Conservation (phyloP, 805 yeast species). For the Myxozyma melibiosi region DNA sequence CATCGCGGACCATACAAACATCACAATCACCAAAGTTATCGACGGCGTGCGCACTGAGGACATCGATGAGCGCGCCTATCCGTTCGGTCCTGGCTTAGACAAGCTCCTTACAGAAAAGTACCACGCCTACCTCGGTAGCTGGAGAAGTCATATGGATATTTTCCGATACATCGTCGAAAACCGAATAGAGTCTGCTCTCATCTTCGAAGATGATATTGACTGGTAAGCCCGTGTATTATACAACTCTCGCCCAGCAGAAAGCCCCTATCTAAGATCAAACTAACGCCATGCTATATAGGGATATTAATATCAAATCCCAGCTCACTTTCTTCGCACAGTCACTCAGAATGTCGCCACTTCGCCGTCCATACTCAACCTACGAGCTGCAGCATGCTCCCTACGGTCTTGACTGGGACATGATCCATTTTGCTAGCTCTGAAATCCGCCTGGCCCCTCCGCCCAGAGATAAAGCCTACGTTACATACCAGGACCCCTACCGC, state of each 20-base stretch:
- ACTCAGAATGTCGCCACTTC: conserved; percentile 3
- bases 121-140: conserved; percentile 13
- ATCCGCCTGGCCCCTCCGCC: conserved; percentile 6
- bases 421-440: conserved; percentile 12
- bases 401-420: conserved; percentile 24
- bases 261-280: neutral
- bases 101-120: conserved; percentile 1
- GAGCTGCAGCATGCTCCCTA: conserved; percentile 16
- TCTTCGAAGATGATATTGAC: conserved; percentile 20
- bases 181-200: conserved; percentile 17
- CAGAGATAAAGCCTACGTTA: neutral
- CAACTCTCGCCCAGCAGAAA: neutral
- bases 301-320: conserved; percentile 2
- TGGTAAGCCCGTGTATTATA: conserved; percentile 1
- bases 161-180: conserved; percentile 13
- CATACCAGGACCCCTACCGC: conserved; percentile 7
- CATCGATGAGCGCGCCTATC: conserved; percentile 11
- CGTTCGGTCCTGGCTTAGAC: conserved; percentile 1
- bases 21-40: conserved; percentile 8
- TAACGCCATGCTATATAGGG: too few species aligned
- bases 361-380: conserved; percentile 3
- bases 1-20: conserved; percentile 11
- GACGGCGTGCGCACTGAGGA: conserved; percentile 10
- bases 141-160: conserved; percentile 18
- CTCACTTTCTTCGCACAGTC: conserved; percentile 5